Evolutionary conservation across 257 asterid genomes (phyloP), one percentile per base, ranked within the genome.

Genomic region (Nyctanthes arbortristis): DNA sequence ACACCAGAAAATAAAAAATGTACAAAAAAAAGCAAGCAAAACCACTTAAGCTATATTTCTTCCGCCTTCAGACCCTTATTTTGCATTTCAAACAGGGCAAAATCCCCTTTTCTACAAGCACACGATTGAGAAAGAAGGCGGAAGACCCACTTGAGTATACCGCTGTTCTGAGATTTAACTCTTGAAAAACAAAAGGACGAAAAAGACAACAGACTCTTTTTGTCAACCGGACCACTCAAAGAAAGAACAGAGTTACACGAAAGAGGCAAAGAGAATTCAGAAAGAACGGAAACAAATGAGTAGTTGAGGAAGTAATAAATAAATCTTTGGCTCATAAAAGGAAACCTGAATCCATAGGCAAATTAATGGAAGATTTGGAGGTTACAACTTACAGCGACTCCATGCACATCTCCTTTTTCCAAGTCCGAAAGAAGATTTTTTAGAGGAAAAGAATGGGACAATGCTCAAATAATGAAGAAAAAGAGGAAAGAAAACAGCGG

Each of bases 351-450:
- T 27, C 62, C 77, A 75, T 70, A 31, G 73, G 78, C 47, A 52
- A 83, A 79, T 75, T 60, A 70, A 76, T 47, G 61, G 33, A 60
- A 69, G 57, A 67, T 59, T 36, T 56, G 63, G 16, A 20, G n/a
- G n/a, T n/a, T n/a, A n/a, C n/a, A n/a, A n/a, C 20, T 61, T 22
- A 10, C 49, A 30, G 35, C 29, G 33, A 31, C 76, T 60, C 71
- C 79, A 68, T 60, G 80, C 70, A 82, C 75, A 78, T 43, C 68
- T 67, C 70, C 79, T 71, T 77, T 79, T 18, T 36, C 63, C 62
- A 60, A 63, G 37, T 27, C 68, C 30, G 52, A 61, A 59, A 25
- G 68, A 10, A 67, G 36, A 73, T 24, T 59, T 61, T 62, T 55
- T 5, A 56, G 73, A 75, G 75, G 59, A 49, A 37, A 52, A 65